Percentiles rank a stretch among this genome's conserved stretches.
Conservation (phyloP, 2,329 filamentous ascomycete genomes). For the Purpureocillium takamizusanense region DNA sequence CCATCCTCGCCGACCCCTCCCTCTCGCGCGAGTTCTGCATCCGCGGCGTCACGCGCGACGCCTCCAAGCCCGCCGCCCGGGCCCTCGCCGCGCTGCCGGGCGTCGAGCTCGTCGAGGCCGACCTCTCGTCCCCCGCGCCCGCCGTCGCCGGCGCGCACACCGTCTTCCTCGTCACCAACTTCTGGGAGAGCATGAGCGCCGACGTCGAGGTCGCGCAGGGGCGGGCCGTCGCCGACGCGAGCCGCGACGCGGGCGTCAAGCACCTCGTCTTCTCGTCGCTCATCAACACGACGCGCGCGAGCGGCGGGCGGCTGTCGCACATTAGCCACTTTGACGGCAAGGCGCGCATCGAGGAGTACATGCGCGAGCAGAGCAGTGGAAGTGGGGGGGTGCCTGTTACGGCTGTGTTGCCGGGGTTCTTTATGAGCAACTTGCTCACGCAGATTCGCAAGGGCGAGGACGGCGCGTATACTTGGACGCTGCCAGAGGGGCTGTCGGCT, state of each 20-base stretch:
- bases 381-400: conserved; percentile 39
- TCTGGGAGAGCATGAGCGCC: conserved; percentile 22
- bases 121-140: conserved; percentile 9
- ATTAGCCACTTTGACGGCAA: conserved; percentile 48
- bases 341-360: conserved; percentile 46
- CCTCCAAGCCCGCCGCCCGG: conserved; percentile 27
- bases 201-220: conserved; percentile 31
- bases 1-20: conserved; percentile 35
- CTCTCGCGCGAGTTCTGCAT: conserved; percentile 34
- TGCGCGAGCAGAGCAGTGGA: conserved; percentile 31
- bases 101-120: conserved; percentile 29
- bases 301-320: conserved; percentile 24
- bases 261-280: conserved; percentile 39
- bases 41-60: conserved; percentile 38
- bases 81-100: conserved; percentile 28
- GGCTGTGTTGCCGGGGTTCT: conserved; percentile 42
- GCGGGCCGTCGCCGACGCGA: conserved; percentile 35
- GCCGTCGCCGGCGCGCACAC: conserved; percentile 33
- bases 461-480: conserved; percentile 16
- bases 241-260: conserved; percentile 31
- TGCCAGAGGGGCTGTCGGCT: conserved; percentile 16
- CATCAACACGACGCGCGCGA: conserved; percentile 25
- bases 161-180: conserved; percentile 32
- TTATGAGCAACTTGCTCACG: conserved; percentile 40
- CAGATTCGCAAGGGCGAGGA: conserved; percentile 19